Conservation (phyloP, 2,329 filamentous ascomycete genomes). For the Fusarium verticillioides region DNA sequence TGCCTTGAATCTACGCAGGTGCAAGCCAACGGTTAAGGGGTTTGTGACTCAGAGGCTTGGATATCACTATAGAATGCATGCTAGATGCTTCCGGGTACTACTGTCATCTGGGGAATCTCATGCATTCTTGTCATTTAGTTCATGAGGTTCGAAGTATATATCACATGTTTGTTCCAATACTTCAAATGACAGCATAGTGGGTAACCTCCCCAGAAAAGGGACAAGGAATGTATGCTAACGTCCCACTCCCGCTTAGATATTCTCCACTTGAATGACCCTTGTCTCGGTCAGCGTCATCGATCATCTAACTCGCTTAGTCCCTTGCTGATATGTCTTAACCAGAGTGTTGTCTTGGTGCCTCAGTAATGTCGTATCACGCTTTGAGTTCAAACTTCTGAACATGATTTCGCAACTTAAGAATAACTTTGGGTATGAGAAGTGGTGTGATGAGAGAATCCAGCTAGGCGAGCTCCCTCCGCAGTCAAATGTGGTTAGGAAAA, state of each 20-base stretch:
- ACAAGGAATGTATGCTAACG: constrained; percentile 29
- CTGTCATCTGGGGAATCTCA: background rate
- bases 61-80: background rate
- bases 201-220: constrained; percentile 32
- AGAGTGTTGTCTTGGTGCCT: constrained; percentile 6
- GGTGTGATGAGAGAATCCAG: background rate
- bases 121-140: constrained; percentile 3
- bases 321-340: constrained; percentile 15
- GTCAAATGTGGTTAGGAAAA: background rate
- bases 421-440: background rate
- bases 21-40: constrained; percentile 12
- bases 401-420: background rate
- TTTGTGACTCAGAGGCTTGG: constrained; percentile 5
- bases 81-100: background rate
- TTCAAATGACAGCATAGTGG: constrained; percentile 35
- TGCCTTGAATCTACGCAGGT: background rate
- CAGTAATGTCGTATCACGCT: background rate
- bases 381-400: background rate
- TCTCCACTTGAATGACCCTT: constrained; percentile 33
- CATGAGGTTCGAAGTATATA: constrained; percentile 12
- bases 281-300: constrained; percentile 34
- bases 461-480: background rate
- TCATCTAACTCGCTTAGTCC: constrained; percentile 32
- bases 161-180: constrained; percentile 14
- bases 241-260: constrained; percentile 28